Percentiles rank a stretch among this genome's conserved stretches.
Conservation (phyloP, 768 basidiomycete species). For the Phylloporus rhodoxanthus region DNA sequence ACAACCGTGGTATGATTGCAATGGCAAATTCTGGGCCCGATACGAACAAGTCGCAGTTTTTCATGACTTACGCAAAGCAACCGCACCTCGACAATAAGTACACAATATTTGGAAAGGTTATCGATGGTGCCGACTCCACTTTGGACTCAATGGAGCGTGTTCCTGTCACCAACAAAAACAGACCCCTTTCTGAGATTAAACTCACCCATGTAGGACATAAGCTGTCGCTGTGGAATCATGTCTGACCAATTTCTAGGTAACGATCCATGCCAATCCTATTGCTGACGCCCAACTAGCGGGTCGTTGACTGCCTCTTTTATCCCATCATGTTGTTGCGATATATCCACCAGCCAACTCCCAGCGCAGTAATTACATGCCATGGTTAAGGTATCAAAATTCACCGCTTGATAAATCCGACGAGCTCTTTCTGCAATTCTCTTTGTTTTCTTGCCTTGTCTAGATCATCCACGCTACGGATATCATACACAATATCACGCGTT, state of each 20-base stretch:
- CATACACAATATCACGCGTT: conserved; percentile 91
- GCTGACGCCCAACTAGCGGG: conserved; percentile 56
- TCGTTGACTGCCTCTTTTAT: conserved; percentile 15
- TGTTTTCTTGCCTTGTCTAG: conserved; percentile 76
- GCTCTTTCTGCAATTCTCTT: conserved; percentile 83
- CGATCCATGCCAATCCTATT: conserved; percentile 93
- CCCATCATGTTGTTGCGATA: background rate
- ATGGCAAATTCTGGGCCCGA: conserved; percentile 98
- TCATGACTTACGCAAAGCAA: conserved; percentile 88
- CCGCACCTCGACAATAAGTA: conserved; percentile 91
- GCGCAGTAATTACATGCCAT: conserved; percentile 9
- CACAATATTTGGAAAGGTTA: conserved; percentile 96
- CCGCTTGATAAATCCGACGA: conserved; percentile 81
- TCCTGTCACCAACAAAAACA: conserved; percentile 86
- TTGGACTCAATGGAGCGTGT: conserved; percentile 91
- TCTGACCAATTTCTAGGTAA: conserved; percentile 44
- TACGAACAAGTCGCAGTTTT: conserved; percentile 89
- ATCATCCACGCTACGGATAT: conserved; percentile 83
- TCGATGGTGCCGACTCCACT: conserved; percentile 92
- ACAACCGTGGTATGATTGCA: conserved; percentile 87
- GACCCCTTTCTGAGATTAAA: conserved; percentile 82
- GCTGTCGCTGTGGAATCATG: background rate
- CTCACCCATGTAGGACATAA: conserved; percentile 58
- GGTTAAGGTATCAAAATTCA: conserved; percentile 27
- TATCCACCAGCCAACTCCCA: conserved; percentile 1